Conservation (phyloP, 495 filamentous ascomycete species). For the Hyaloscypha variabilis region DNA sequence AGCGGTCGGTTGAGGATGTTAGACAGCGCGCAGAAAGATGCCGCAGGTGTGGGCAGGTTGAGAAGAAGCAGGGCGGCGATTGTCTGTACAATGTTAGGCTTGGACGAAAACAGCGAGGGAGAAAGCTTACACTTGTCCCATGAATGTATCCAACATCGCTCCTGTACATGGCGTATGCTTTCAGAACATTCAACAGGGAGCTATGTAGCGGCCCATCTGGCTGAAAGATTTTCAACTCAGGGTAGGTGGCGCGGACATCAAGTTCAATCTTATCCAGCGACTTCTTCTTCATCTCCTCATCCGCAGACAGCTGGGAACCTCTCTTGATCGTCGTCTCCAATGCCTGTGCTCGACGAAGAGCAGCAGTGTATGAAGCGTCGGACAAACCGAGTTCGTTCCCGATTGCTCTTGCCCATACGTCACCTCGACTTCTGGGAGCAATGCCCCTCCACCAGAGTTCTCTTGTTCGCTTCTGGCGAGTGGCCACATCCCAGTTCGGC, state of each 20-base stretch:
- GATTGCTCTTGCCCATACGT: constrained; percentile 84
- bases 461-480: constrained; percentile 73
- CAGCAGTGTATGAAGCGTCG: constrained; percentile 75
- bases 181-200: constrained; percentile 76
- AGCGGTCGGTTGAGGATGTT: constrained; percentile 89
- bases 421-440: constrained; percentile 74
- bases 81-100: constrained; percentile 48
- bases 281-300: constrained; percentile 45
- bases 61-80: constrained; percentile 87
- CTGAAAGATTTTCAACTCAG: constrained; percentile 84
- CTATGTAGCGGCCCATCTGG: constrained; percentile 71
- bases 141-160: constrained; percentile 89
- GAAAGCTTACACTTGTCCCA: constrained; percentile 73
- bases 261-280: constrained; percentile 41
- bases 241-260: constrained; percentile 74
- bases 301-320: constrained; percentile 39
- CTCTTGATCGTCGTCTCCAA: constrained; percentile 54
- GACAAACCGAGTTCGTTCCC: constrained; percentile 86
- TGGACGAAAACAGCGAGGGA: not conserved
- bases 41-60: constrained; percentile 70
- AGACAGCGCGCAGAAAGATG: constrained; percentile 81
- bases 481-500: constrained; percentile 80
- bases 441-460: constrained; percentile 96
- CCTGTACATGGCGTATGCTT: constrained; percentile 92
- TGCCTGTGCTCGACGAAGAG: constrained; percentile 72